Percentiles rank a stretch among this genome's conserved stretches.
phyloP scores from a whole-genome alignment of 208 protist species.

The Acanthamoeba rhysodes region DNA sequence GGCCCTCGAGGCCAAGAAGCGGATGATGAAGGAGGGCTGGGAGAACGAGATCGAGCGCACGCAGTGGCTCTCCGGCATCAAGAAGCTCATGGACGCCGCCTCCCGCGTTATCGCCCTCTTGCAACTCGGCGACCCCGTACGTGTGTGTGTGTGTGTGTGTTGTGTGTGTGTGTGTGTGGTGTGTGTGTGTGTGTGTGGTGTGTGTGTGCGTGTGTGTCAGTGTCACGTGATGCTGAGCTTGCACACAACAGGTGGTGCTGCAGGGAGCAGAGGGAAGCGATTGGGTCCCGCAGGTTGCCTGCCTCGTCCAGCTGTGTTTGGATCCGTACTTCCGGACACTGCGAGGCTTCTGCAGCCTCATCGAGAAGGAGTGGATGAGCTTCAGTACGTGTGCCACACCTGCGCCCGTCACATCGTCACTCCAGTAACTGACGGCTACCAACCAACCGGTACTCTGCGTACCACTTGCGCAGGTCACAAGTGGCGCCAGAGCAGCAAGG shows the following conservation, averaged over 20 bases:
- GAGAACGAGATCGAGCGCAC: constrained; percentile 27
- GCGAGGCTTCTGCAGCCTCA: constrained; percentile 93
- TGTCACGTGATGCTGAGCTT: neutral
- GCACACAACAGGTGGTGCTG: neutral
- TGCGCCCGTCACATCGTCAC: neutral
- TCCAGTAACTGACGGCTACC: too few relatives aligned
- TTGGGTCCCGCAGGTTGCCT: constrained; percentile 51
- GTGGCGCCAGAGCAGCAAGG: constrained; percentile 54
- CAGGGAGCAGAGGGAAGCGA: constrained; percentile 23
- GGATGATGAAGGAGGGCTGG: constrained; percentile 26
- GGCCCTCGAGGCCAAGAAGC: neutral
- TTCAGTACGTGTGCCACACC: constrained; percentile 88
- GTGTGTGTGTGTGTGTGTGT: too few relatives aligned
- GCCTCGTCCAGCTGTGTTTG: constrained; percentile 89
- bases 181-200: neutral
- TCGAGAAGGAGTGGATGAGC: constrained; percentile 97
- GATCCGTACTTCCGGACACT: constrained; percentile 97
- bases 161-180: neutral
- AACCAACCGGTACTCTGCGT: neutral
- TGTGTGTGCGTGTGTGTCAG: neutral
- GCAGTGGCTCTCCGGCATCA: constrained; percentile 46
- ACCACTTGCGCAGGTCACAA: neutral
- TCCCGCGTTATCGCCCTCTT: constrained; percentile 38
- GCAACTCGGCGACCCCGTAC: constrained; percentile 51
- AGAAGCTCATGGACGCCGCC: constrained; percentile 42